Base-by-base conservation (phyloP, 2,329 filamentous ascomycete species). In the Ceratocystis cubensis region DNA sequence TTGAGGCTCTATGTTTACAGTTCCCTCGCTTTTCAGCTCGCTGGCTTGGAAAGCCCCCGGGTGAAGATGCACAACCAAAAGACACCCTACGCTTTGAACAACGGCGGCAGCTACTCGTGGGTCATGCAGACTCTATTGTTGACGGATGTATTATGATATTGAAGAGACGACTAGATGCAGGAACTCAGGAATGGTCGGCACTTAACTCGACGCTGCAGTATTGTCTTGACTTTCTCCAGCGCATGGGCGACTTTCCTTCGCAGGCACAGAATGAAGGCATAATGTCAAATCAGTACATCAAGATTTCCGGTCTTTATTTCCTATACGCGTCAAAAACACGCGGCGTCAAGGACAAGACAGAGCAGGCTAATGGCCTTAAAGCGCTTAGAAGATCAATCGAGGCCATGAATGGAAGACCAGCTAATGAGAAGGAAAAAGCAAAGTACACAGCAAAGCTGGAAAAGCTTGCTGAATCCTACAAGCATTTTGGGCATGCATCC, bases 221-320 rank as follows among this genome's bases (percentile, higher is more conserved):
- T 68, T 83, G 81, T 68, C 71, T 80, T 6, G 74, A 75, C 5
- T 75, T 88, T 15, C 74, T 87, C 8, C 80, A 84, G 44, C 77
- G 79, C 63, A 75, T 85, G 57, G 78, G 79, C 4, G 76, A 80
- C 64, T 67, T 72, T n/a, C 72, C 70, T 63, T 67, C 71, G 5
- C 63, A 69, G 10, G 68, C 64, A 20, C 68, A 71, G 7, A 20
- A 72, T 72, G 64, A 70, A 20, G 75, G 75, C 30, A 70, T 74
- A 6, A 69, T 74, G 22, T 70, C 72, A n/a, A 77, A 76, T 1
- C 84, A 85, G 70, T 78, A 83, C 66, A 80, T 87, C 69, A 88
- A 86, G 71, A 82, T 90, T 30, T 90, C 88, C 0, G 86, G 88
- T 70, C 78, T 88, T 2, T 89, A 89, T 72, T 90, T 86, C 72